These are phyloP conservation scores for Chaetoceros tenuissimus DNA, from an alignment of 108 stramenopile genomes.

Conservation along the genomic window DNA sequence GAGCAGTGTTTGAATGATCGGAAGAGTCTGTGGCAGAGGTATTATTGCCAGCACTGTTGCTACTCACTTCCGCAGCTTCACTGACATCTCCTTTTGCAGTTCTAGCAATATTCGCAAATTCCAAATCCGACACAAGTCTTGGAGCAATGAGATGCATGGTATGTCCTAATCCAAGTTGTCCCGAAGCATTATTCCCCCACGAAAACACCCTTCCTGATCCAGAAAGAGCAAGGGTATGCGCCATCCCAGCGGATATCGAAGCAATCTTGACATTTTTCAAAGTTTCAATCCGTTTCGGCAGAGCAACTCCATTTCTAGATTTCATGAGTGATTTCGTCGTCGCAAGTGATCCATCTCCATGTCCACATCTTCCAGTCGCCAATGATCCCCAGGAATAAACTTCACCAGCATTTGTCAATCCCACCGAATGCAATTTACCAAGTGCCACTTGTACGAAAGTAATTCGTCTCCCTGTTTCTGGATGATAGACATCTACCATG, in stretches of 20 bases:
- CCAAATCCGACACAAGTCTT: conserved; percentile 39
- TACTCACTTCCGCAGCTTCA: not conserved
- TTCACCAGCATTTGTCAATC: conserved; percentile 48
- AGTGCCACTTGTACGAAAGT: conserved; percentile 45
- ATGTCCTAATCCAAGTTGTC: conserved; percentile 90
- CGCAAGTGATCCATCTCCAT: conserved; percentile 5
- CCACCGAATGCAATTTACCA: conserved; percentile 65
- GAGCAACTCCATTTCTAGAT: conserved; percentile 24
- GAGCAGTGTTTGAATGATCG: conserved; percentile 2
- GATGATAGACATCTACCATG: not conserved
- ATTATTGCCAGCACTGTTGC: not conserved
- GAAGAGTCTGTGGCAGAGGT: too few relatives aligned
- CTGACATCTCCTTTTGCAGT: not conserved
- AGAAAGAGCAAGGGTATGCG: conserved; percentile 87
- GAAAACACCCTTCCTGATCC: conserved; percentile 78
- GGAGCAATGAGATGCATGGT: conserved; percentile 16
- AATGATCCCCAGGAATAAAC: conserved; percentile 76
- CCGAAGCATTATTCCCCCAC: conserved; percentile 89
- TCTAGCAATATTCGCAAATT: conserved; percentile 43
- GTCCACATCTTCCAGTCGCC: conserved; percentile 63
- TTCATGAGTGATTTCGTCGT: conserved; percentile 5
- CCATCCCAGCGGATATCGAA: conserved; percentile 80
- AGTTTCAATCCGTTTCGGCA: conserved; percentile 57
- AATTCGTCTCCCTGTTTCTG: conserved; percentile 8
- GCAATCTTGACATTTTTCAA: conserved; percentile 51